Base-by-base conservation (phyloP, 2,329 filamentous ascomycete genomes). In the Cladosporium sp. region DNA sequence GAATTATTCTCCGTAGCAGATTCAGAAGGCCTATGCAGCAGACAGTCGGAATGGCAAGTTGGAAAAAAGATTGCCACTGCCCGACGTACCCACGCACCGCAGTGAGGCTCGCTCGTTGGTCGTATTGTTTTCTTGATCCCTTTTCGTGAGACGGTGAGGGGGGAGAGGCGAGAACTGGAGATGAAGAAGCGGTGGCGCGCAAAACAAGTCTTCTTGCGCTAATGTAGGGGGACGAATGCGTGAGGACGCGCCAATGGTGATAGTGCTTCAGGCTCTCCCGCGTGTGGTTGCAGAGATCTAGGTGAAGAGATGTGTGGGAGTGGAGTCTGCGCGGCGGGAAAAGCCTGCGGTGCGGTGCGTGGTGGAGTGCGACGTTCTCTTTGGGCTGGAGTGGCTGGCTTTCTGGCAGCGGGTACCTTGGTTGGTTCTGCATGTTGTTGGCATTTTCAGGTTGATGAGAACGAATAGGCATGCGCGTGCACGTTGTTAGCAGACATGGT, bases 331-430 rank as follows among this genome's bases (percentile, higher is more conserved):
- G 50, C 45, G 45, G 36, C 37, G 38, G 40, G 54, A 43, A 51
- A 22, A 48, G 41, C 40, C 27, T 39, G 54, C 51, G 49, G 42
- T 51, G 55, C 52, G 53, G 51, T 49, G 54, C 54, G 52, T 43
- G 37, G 50, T 48, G 49, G 50, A 51, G 50, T 34, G 39, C 40
- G 17, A n/a, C n/a, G 32, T 13, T n/a, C 32, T 36, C n/a, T 36
- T 17, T 36, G 32, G 32, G 32, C 32, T 36, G 6, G 4, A 17
- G 12, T 4, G 3, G 32, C 13, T n/a, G 11, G 32, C 12, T 27
- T 27, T n/a, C n/a, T n/a, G n/a, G n/a, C n/a, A n/a, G n/a, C n/a
- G n/a, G n/a, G n/a, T n/a, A n/a, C n/a, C n/a, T n/a, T n/a, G n/a
- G n/a, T n/a, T n/a, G n/a, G n/a, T n/a, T n/a, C n/a, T n/a, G n/a